Base-by-base conservation (phyloP, 1,284 basidiomycete genomes). In the Pseudozyma hubeiensis region DNA sequence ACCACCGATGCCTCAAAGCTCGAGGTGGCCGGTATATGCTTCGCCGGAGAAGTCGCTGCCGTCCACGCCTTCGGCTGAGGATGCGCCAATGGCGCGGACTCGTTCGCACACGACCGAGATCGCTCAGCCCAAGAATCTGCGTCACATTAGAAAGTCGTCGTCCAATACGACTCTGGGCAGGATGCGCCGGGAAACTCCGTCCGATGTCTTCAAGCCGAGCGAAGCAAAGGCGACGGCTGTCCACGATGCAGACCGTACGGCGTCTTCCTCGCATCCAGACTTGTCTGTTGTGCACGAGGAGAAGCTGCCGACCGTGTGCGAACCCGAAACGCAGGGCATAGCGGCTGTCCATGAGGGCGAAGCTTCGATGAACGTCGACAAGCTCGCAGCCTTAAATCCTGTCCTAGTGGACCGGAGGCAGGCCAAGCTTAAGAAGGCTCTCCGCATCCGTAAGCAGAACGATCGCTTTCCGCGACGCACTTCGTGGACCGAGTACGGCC, bases 381-480 rank as follows among this genome's bases (percentile, higher is more conserved):
- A 40, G 11, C 24, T 19, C 14, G 13, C 19, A 4, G 19, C 17
- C n/a, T 10, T 29, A 19, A 11, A 47, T 17, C 49, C 57, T 5
- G 16, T 55, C 17, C 24, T 60, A 13, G 47, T 62, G 17, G 34
- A 41, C 7, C 54, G 66, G 16, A 40, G 51, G 34, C 66, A 52
- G n/a, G 64, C 60, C 44, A 72, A 72, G 56, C 11, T 60, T 53
- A 39, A 63, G 9, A 72, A 72, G 37, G 69, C 69, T 50, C 54
- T 37, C 16, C 64, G 69, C 40, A 60, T 63, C n/a, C 63, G 69
- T 34, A 63, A 56, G 50, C 64, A 64, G 35, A 33, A 59, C 16
- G 64, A 66, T 29, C 63, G 64, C n/a, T 61, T 62, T 13, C 49
- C 70, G 4, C 70, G 64, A n/a, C 44, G 53, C 64, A 73, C 53